A percentile compares a stretch with the other conserved stretches of the same genome.
phyloP scores from a whole-genome alignment of 805 yeast species.

The Candida coleopterorum region DNA sequence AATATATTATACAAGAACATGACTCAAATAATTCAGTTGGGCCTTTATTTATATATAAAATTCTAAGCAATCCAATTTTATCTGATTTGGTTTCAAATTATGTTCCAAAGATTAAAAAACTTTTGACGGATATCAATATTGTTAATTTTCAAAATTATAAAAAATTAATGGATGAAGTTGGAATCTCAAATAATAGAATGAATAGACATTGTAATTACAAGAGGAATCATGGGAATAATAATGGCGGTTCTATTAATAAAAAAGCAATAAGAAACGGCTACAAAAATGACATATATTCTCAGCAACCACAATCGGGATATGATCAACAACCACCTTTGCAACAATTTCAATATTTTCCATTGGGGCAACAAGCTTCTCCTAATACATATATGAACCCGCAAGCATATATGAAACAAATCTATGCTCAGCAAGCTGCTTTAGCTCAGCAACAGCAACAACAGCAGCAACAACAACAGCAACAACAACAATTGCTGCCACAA shows the following conservation, averaged over 20 bases:
- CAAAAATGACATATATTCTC: conserved; percentile 3
- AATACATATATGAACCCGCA: conserved; percentile 7
- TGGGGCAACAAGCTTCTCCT: conserved; percentile 5
- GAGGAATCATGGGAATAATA: conserved; percentile 9
- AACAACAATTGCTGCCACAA: conserved; percentile 17
- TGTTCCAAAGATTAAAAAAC: conserved; percentile 55
- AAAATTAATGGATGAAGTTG: conserved; percentile 88
- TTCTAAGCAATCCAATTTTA: conserved; percentile 64
- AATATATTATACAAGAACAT: conserved; percentile 59
- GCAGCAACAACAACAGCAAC: conserved; percentile 15
- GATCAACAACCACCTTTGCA: conserved; percentile 7
- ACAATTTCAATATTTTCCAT: background rate
- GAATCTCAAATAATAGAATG: conserved; percentile 44
- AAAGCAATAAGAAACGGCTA: background rate
- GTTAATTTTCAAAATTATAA: conserved; percentile 66
- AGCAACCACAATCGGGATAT: background rate
- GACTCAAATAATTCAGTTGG: conserved; percentile 48
- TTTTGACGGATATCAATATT: conserved; percentile 56
- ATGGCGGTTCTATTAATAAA: conserved; percentile 1
- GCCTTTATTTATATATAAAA: conserved; percentile 65
- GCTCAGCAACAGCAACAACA: conserved; percentile 3
- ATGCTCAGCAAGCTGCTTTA: conserved; percentile 4
- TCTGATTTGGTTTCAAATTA: conserved; percentile 49
- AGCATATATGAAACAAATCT: conserved; percentile 1
- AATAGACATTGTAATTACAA: conserved; percentile 23